Conservation (phyloP, 1,139 yeast genomes). For the Taphrina pruni region DNA sequence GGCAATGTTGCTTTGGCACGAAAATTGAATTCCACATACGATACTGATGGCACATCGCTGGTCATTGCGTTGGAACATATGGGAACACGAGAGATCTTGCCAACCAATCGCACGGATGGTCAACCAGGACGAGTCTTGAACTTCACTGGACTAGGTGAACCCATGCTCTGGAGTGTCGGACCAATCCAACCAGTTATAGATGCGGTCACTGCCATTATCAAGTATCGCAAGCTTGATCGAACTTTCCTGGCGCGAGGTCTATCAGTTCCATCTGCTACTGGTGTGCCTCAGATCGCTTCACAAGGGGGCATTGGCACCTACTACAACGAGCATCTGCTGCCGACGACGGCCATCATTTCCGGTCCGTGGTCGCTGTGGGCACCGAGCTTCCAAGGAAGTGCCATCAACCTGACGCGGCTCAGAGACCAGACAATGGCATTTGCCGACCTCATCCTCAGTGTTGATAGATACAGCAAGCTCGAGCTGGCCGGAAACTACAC, state of each 20-base stretch:
- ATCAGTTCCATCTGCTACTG: background rate
- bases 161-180: conserved; percentile 10
- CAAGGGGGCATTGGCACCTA: conserved; percentile 1
- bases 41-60: background rate
- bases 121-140: background rate
- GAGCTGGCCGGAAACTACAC: conserved; percentile 9
- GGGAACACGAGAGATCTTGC: conserved; percentile 5
- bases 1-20: background rate
- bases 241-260: background rate
- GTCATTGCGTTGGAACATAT: conserved; percentile 11
- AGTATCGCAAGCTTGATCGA: conserved; percentile 1
- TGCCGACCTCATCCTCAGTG: background rate
- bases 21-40: background rate
- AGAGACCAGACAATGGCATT: conserved; percentile 12
- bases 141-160: background rate
- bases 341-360: conserved; percentile 7
- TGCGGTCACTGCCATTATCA: background rate
- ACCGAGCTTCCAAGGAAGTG: background rate
- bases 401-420: background rate
- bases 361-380: conserved; percentile 11
- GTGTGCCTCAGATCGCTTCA: background rate
- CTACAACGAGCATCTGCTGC: conserved; percentile 1
- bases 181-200: background rate
- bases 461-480: background rate
- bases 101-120: conserved; percentile 9